A percentile compares a stretch with the other conserved stretches of the same genome.
These are phyloP conservation scores for Echium plantagineum DNA, from an alignment of 257 asterid species.

Conservation along the genomic window DNA sequence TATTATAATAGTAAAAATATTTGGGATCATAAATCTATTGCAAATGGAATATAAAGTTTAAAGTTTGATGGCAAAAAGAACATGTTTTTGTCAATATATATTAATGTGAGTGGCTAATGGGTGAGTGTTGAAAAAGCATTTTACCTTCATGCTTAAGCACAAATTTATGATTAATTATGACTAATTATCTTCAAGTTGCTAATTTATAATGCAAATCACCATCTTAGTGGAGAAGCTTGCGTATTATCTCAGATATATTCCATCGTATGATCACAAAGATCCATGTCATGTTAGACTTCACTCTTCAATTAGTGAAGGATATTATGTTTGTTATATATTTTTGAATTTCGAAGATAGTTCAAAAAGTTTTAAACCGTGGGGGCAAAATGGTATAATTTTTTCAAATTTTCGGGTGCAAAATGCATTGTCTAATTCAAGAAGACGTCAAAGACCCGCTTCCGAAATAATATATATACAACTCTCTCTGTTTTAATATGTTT, in stretches of 20 bases:
- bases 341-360: no score
- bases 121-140: neutral
- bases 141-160: neutral
- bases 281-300: neutral
- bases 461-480: no score
- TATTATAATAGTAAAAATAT: neutral
- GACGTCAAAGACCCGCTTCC: no score
- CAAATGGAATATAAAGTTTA: no score
- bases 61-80: neutral
- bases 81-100: neutral
- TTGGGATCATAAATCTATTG: no score
- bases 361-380: no score
- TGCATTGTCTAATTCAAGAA: no score
- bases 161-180: neutral
- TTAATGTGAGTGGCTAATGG: neutral
- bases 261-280: neutral
- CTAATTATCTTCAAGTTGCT: neutral
- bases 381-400: no score
- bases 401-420: no score
- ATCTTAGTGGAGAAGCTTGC: neutral
- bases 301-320: neutral
- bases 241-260: neutral
- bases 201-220: neutral
- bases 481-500: no score
- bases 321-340: neutral